These are phyloP conservation scores for Solanum aculeatissimum DNA, from an alignment of 305 asterid species.

Conservation along the genomic window DNA sequence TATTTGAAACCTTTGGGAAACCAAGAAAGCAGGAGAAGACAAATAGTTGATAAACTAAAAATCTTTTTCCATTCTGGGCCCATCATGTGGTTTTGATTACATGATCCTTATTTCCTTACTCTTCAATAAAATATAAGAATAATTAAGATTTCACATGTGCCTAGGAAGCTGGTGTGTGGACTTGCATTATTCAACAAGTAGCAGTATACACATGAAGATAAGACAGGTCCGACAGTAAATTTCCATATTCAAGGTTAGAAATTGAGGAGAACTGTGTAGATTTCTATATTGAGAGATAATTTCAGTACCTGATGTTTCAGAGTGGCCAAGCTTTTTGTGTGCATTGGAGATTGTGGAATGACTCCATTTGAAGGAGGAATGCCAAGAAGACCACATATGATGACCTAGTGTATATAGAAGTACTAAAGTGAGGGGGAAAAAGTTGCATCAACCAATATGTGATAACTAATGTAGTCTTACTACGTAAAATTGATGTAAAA, in stretches of 20 bases:
- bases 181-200: neutral
- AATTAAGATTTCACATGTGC: neutral
- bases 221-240: neutral
- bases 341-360: constrained; percentile 99
- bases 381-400: constrained; percentile 87
- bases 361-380: constrained; percentile 99
- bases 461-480: neutral
- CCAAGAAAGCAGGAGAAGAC: neutral
- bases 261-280: neutral
- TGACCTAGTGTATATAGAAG: constrained; percentile 35
- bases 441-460: neutral
- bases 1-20: neutral
- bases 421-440: neutral
- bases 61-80: neutral
- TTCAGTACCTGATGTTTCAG: constrained; percentile 82
- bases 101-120: neutral
- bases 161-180: neutral
- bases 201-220: neutral
- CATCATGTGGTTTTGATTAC: neutral
- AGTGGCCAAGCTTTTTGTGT: constrained; percentile 90
- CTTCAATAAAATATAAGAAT: neutral
- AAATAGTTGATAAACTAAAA: neutral
- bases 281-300: neutral
- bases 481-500: neutral
- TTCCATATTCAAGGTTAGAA: neutral